Evolutionary conservation across 2,329 filamentous ascomycete genomes (phyloP).

Genomic region (Talaromyces verruculosus): DNA sequence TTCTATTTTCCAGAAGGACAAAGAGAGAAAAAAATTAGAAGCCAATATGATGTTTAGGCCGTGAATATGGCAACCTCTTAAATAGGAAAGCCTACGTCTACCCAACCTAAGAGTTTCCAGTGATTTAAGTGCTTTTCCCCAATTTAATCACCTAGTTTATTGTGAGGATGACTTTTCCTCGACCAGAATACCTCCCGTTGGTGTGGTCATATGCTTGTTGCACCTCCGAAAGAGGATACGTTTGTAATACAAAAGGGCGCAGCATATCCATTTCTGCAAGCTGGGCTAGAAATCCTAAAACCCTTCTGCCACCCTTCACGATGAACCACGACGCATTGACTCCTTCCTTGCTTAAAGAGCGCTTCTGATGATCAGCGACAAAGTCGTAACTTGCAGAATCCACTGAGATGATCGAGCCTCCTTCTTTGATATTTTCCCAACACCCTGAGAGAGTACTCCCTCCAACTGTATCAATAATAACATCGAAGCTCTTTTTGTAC

Average conservation of each 20-base stretch:
- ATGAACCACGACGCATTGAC: constrained; percentile 30
- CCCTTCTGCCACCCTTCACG: constrained; percentile 24
- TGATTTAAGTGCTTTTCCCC: not conserved
- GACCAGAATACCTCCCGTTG: constrained; percentile 21
- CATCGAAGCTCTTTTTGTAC: constrained; percentile 23
- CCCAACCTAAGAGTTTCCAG: not conserved
- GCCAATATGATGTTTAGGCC: not conserved
- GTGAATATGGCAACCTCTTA: not conserved
- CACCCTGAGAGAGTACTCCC: constrained; percentile 26
- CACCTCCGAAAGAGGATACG: constrained; percentile 24
- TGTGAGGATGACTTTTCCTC: constrained; percentile 30
- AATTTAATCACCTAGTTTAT: constrained; percentile 9
- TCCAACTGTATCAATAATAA: constrained; percentile 33
- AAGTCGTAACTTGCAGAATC: constrained; percentile 33
- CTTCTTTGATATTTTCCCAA: constrained; percentile 26
- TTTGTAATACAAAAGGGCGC: constrained; percentile 26
- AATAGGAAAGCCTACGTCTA: not conserved
- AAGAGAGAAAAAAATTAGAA: not conserved
- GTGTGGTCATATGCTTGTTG: constrained; percentile 28
- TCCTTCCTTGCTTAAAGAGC: constrained; percentile 23
- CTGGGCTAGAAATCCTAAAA: constrained; percentile 19
- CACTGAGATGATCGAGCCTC: constrained; percentile 30
- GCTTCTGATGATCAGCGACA: constrained; percentile 27
- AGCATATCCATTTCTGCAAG: constrained; percentile 22
- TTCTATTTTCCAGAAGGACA: not conserved